Base-by-base conservation (phyloP, 345 rosid genomes). In the Brassica juncea region DNA sequence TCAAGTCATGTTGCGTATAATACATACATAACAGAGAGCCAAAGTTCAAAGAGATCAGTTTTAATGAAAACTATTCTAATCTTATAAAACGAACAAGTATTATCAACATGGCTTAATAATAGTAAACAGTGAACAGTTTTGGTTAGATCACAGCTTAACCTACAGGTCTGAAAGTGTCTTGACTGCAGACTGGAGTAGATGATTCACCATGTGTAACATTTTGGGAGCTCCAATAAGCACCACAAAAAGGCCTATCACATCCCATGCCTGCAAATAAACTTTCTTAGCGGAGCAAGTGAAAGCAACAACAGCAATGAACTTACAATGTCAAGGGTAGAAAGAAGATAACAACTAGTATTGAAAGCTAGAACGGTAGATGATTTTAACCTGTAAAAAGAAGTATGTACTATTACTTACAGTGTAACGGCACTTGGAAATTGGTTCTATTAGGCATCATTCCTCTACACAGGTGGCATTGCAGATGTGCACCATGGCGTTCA, bases 401-500 rank as follows among this genome's bases (percentile, higher is more conserved):
- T 16, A 30, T 25, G 39, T n/a, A 9, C 7, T 19, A 28, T 32
- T 49, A 79, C 97, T 83, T 86, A 94, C 99, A 94, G 75, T 89
- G 93, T 82, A 91, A 94, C 0, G 95, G 97, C n/a, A 85, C 88
- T 77, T 52, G 78, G 34, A 35, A 76, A 78, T 87, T 86, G 72
- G 85, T 58, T 83, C 99, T 88, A 19, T 84, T 86, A 77, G 97
- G 97, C 94, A 94, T 86, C 95, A 91, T 85, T 82, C 95, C 95
- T 35, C 90, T 86, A 81, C 97, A 94, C 68, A 83, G 78, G 66
- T 91, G 97, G 78, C 99, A 94, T 81, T 88, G 95, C 77, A 89
- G 71, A 81, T 94, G 97, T 27, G 88, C 83, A 47, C 88, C 88
- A 71, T 81, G 83, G 64, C 10, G 86, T 78, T 86, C 84, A 86